Conservation (phyloP, 352 stramenopile genomes). For the Phytophthora pseudosyringae region DNA sequence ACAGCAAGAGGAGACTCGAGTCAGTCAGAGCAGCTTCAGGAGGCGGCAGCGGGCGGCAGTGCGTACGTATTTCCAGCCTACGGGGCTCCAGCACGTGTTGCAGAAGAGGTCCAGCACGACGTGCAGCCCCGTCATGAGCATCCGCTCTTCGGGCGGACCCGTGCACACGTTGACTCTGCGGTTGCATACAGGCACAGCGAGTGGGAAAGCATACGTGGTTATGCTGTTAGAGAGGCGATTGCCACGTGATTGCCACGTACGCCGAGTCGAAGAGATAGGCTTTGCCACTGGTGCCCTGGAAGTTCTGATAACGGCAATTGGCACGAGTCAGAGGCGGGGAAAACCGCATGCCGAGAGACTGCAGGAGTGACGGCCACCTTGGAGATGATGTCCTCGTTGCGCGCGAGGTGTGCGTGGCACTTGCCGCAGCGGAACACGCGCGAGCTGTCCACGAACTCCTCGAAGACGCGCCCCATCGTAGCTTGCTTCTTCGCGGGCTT, state of each 20-base stretch:
- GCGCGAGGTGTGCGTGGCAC: conserved; percentile 92
- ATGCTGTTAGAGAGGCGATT: background rate
- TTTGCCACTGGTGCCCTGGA: conserved; percentile 85
- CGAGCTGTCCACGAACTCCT: conserved; percentile 92
- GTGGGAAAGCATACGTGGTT: background rate
- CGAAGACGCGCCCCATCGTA: conserved; percentile 81
- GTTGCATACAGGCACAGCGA: conserved; percentile 6
- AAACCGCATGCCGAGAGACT: too few relatives aligned
- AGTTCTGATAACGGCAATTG: conserved; percentile 53
- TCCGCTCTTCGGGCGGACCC: conserved; percentile 89
- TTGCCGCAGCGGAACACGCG: conserved; percentile 92
- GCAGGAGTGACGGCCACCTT: conserved; percentile 67
- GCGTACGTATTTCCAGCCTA: conserved; percentile 95
- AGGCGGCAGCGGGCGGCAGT: background rate
- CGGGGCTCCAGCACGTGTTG: conserved; percentile 89
- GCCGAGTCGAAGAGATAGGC: conserved; percentile 93
- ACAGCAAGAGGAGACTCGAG: background rate
- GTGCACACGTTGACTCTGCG: conserved; percentile 88
- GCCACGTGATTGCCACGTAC: conserved; percentile 42
- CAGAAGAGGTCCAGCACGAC: conserved; percentile 95
- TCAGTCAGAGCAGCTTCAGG: conserved; percentile 9
- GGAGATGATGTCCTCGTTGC: conserved; percentile 94
- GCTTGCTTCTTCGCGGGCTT: conserved; percentile 1
- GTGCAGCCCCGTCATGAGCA: conserved; percentile 95
- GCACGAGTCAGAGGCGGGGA: background rate